These are phyloP conservation scores for Aspergillus persii DNA, from an alignment of 2,329 filamentous ascomycete genomes.

Conservation along the genomic window DNA sequence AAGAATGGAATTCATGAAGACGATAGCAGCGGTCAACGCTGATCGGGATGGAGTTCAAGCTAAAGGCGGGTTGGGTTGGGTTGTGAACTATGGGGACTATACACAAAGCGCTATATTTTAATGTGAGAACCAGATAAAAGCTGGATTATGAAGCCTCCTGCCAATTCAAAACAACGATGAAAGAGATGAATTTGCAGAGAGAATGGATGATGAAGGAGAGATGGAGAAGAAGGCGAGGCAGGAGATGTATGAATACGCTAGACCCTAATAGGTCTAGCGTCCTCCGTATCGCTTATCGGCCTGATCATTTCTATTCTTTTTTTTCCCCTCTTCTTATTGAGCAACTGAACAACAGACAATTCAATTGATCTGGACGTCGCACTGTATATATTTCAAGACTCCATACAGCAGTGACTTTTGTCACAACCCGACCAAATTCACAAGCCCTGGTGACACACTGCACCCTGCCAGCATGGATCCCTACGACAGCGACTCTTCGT, in stretches of 20 bases:
- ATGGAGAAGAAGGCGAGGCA: background rate
- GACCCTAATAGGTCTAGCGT: conserved; percentile 6
- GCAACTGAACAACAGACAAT: background rate
- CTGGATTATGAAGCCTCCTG: background rate
- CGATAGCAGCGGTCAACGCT: background rate
- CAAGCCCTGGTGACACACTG: background rate
- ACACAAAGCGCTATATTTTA: background rate
- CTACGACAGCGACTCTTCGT: conserved; percentile 84
- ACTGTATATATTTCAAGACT: background rate
- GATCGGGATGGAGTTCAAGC: background rate
- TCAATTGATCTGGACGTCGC: background rate
- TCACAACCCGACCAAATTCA: background rate
- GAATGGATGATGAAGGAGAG: background rate
- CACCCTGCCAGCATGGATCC: conserved; percentile 57
- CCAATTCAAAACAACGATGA: background rate
- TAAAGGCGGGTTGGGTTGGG: background rate
- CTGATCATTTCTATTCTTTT: conserved; percentile 7
- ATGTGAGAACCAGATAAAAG: background rate
- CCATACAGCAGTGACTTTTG: background rate
- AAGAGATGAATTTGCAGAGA: background rate
- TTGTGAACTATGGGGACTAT: background rate
- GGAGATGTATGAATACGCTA: conserved; percentile 7
- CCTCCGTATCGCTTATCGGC: conserved; percentile 23
- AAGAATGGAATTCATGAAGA: conserved; percentile 9
- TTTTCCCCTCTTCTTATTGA: conserved; percentile 11